phyloP scores from a whole-genome alignment of 305 asterid genomes.

The Solanum aculeatissimum region DNA sequence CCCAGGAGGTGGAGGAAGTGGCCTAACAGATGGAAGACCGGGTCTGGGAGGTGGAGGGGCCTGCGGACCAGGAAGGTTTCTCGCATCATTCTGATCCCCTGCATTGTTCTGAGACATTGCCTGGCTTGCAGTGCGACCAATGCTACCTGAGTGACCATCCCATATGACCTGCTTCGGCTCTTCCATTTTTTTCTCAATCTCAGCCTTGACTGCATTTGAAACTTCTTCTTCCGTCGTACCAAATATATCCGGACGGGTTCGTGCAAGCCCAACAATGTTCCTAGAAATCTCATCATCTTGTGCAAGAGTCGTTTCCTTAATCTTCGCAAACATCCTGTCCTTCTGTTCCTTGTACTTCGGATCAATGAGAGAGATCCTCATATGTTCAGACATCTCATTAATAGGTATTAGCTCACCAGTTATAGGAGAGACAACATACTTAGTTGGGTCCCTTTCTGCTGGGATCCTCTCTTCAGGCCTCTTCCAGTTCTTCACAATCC shows the following conservation, averaged over 20 bases:
- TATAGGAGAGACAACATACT: constrained; percentile 72
- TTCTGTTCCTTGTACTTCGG: constrained; percentile 93
- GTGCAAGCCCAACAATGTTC: constrained; percentile 88
- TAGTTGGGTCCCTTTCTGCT: constrained; percentile 81
- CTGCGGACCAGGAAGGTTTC: constrained; percentile 62
- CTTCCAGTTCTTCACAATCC: constrained; percentile 89
- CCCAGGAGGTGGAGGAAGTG: constrained; percentile 86
- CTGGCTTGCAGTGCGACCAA: constrained; percentile 86
- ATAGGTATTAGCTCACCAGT: constrained; percentile 77
- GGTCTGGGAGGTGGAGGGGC: constrained; percentile 79
- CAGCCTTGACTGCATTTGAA: constrained; percentile 90
- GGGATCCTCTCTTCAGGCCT: constrained; percentile 84
- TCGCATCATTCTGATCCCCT: constrained; percentile 48
- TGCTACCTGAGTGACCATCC: constrained; percentile 94
- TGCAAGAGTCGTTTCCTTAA: constrained; percentile 88
- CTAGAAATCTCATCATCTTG: constrained; percentile 88
- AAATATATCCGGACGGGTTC: constrained; percentile 88
- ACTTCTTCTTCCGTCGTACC: constrained; percentile 98
- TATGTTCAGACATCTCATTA: constrained; percentile 94
- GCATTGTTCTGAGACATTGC: constrained; percentile 68
- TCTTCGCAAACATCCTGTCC: constrained; percentile 97
- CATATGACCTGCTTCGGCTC: constrained; percentile 96
- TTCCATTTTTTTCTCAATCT: constrained; percentile 84
- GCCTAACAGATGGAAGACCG: constrained; percentile 59
- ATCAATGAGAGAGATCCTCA: constrained; percentile 90